Conservation (phyloP, 495 filamentous ascomycete genomes). For the Sabuloglossum arenarium region DNA sequence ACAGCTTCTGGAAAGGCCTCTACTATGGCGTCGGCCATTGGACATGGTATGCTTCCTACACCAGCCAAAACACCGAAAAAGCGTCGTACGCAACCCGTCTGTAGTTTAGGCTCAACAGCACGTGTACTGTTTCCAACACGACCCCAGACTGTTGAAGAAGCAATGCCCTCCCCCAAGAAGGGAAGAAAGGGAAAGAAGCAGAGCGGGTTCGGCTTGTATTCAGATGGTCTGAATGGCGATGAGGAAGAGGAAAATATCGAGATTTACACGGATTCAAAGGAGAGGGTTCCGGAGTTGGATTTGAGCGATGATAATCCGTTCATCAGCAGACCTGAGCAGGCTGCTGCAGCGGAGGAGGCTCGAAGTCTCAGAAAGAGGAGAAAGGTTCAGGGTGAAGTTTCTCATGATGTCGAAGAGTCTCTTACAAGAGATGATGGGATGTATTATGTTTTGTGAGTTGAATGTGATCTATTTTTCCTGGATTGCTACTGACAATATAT, state of each 20-base stretch:
- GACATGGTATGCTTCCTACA: slow-evolving; percentile 47
- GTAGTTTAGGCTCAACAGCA: slow-evolving; percentile 40
- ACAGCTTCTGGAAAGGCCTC: not conserved
- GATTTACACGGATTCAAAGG: slow-evolving; percentile 81
- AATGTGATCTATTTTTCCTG: not conserved
- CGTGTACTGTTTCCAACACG: slow-evolving; percentile 48
- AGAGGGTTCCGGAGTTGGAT: slow-evolving; percentile 58
- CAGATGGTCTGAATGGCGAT: slow-evolving; percentile 25
- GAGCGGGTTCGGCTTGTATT: slow-evolving; percentile 44
- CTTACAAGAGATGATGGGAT: slow-evolving; percentile 55
- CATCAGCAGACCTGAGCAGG: slow-evolving; percentile 21
- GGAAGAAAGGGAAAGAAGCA: slow-evolving; percentile 32
- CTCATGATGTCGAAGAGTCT: slow-evolving; percentile 37
- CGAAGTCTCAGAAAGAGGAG: slow-evolving; percentile 5
- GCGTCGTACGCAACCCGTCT: slow-evolving; percentile 31
- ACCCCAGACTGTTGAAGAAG: slow-evolving; percentile 27
- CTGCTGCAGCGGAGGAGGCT: slow-evolving; percentile 13
- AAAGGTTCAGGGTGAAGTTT: slow-evolving; percentile 13
- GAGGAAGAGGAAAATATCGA: slow-evolving; percentile 33
- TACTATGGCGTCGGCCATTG: not conserved
- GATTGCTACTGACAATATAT: slow-evolving; percentile 12
- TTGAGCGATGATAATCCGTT: slow-evolving; percentile 55
- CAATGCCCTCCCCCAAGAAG: slow-evolving; percentile 37
- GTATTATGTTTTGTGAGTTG: slow-evolving; percentile 68
- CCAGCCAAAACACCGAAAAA: slow-evolving; percentile 77